A percentile compares a stretch with the other conserved stretches of the same genome.
phyloP scores from a whole-genome alignment of 352 stramenopile species.

The Bremia lactucae region DNA sequence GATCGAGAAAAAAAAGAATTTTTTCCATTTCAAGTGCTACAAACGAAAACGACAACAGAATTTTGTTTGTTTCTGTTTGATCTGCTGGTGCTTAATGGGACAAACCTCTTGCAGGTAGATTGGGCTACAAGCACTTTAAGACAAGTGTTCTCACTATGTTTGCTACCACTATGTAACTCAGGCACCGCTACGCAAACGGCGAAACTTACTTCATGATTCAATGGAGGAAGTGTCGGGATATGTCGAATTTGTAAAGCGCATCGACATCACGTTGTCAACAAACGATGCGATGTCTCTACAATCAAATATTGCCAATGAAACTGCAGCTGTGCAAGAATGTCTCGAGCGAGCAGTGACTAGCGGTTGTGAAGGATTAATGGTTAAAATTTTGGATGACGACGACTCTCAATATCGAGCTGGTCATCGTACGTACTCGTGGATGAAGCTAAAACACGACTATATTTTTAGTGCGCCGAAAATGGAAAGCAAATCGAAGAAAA shows the following conservation, averaged over 20 bases:
- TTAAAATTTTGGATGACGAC: slow-evolving; percentile 47
- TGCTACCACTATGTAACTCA: slow-evolving; percentile 3
- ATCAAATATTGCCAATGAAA: slow-evolving; percentile 1
- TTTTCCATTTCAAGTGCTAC: slow-evolving; percentile 68
- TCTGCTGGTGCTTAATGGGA: slow-evolving; percentile 41
- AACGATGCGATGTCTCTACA: not conserved
- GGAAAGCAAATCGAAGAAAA: slow-evolving; percentile 2
- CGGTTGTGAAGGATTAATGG: slow-evolving; percentile 76
- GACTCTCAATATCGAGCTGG: slow-evolving; percentile 56
- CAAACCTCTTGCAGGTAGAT: slow-evolving; percentile 34
- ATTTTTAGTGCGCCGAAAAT: slow-evolving; percentile 17
- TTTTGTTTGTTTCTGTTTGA: slow-evolving; percentile 80
- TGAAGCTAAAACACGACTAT: slow-evolving; percentile 83
- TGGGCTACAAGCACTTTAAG: not conserved
- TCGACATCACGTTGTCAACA: slow-evolving; percentile 31
- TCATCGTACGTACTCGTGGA: slow-evolving; percentile 66
- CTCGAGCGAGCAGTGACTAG: slow-evolving; percentile 39
- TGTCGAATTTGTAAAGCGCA: slow-evolving; percentile 52
- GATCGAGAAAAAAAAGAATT: slow-evolving; percentile 37
- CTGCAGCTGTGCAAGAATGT: slow-evolving; percentile 18
- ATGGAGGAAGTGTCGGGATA: slow-evolving; percentile 27
- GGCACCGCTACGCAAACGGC: slow-evolving; percentile 35
- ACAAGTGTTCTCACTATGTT: slow-evolving; percentile 1
- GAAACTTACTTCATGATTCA: slow-evolving; percentile 23
- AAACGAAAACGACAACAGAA: slow-evolving; percentile 57